Conservation (phyloP, 805 yeast species). For the Saturnispora dispora region DNA sequence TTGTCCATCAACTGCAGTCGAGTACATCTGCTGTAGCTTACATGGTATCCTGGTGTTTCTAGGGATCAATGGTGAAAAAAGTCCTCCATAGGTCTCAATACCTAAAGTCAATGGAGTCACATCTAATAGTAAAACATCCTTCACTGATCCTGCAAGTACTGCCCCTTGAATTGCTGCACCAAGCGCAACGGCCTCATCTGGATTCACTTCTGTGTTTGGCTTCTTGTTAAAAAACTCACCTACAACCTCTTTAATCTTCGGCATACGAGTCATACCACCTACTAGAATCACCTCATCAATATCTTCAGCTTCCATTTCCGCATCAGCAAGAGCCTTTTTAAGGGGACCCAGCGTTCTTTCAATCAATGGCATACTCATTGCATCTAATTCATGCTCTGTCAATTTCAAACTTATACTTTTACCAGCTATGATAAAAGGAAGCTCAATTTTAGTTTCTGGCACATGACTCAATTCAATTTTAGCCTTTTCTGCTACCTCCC, state of each 20-base stretch:
- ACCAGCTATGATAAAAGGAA: slow-evolving; percentile 62
- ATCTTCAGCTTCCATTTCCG: slow-evolving; percentile 55
- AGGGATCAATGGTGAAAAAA: slow-evolving; percentile 78
- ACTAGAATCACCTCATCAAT: slow-evolving; percentile 76
- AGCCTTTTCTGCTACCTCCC: slow-evolving; percentile 86
- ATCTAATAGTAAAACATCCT: slow-evolving; percentile 82
- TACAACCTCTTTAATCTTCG: slow-evolving; percentile 73
- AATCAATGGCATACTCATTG: slow-evolving; percentile 46
- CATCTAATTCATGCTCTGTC: slow-evolving; percentile 44
- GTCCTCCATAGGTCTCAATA: slow-evolving; percentile 96
- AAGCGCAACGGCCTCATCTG: slow-evolving; percentile 89
- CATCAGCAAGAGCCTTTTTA: slow-evolving; percentile 76
- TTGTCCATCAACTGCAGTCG: slow-evolving; percentile 93
- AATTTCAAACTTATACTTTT: slow-evolving; percentile 36
- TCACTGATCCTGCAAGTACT: slow-evolving; percentile 88
- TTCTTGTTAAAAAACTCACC: slow-evolving; percentile 68
- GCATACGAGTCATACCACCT: slow-evolving; percentile 92
- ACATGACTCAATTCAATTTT: slow-evolving; percentile 78
- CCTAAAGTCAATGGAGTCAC: slow-evolving; percentile 86
- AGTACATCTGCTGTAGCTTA: slow-evolving; percentile 85
- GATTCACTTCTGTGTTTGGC: slow-evolving; percentile 89
- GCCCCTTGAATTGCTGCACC: slow-evolving; percentile 99
- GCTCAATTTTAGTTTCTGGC: slow-evolving; percentile 61
- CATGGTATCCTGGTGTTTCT: slow-evolving; percentile 93
- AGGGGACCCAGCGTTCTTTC: slow-evolving; percentile 69